Evolutionary conservation across 108 stramenopile species (phyloP), one percentile per base, ranked within the genome.

Genomic region (Discostella stelligeroides): DNA sequence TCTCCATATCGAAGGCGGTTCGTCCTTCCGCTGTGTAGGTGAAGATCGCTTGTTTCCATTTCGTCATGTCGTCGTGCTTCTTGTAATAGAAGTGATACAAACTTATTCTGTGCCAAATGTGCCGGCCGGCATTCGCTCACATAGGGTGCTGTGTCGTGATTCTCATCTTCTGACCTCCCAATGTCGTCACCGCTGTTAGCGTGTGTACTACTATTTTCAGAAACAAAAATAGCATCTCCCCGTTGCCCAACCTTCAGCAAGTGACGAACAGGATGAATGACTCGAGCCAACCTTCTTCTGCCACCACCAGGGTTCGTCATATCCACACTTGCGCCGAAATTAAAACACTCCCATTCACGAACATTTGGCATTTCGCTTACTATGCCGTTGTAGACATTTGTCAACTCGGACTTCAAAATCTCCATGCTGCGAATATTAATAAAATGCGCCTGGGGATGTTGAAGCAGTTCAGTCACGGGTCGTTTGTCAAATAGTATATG

Each of bases 391-490:
- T 81, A 90, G 5, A 81, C 66, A n/a, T 50, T 15, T 15, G 89
- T 85, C 48, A 83, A 25, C 42, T 46, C 68, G 17, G 74, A 56
- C 38, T 66, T 77, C 15, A 95, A 65, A 28, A 98, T 88, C 58
- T 98, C 97, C 94, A 96, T 96, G 29, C 87, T 93, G 23, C 97
- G 83, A 2, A 90, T 79, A 75, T 98, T 98, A 59, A 98, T 67
- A 82, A 94, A 98, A 57, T 98, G 97, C 23, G 97, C 97, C 70
- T 96, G 95, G 2, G 96, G 97, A 81, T 96, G 95, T 30, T 51
- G 40, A 37, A 84, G 85, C 38, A 86, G 63, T 24, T 84, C 54
- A 34, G 79, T 59, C 29, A 45, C 13, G 0, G 85, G 47, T 57
- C 89, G 88, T 21, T 75, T 68, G 47, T 94, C 92, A 21, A 94